A percentile compares a stretch with the other conserved stretches of the same genome.
These are phyloP conservation scores for Cephaloascus albidus DNA, from an alignment of 805 yeast genomes.

Conservation along the genomic window DNA sequence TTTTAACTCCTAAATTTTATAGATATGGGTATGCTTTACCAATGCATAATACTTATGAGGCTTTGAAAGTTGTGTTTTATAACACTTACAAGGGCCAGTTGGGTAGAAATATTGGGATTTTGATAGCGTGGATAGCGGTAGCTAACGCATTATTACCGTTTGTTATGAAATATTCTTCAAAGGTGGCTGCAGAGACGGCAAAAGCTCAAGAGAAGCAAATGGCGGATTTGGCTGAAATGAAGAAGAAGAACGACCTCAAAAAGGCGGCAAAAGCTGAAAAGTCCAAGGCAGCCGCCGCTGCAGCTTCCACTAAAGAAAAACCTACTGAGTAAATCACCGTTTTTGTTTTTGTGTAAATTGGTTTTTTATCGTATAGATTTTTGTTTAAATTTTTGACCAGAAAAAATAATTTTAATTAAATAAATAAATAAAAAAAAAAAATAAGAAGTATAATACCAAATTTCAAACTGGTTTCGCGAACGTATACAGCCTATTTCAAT, in stretches of 20 bases:
- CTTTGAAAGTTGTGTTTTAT: conserved; percentile 21
- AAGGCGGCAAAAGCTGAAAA: background rate
- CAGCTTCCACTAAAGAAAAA: too few relatives aligned
- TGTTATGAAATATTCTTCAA: conserved; percentile 3
- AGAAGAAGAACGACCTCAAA: background rate
- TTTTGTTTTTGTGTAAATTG: too few relatives aligned
- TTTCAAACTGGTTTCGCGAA: too few relatives aligned
- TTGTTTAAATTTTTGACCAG: too few relatives aligned
- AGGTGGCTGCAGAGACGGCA: conserved; percentile 1
- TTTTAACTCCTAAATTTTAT: conserved; percentile 18
- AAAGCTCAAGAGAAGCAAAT: conserved; percentile 2
- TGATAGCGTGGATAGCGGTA: conserved; percentile 18
- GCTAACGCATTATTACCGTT: conserved; percentile 7
- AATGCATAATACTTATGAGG: conserved; percentile 21
- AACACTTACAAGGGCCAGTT: conserved; percentile 21
- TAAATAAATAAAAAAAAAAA: too few relatives aligned
- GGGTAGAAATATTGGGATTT: conserved; percentile 19
- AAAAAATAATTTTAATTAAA: too few relatives aligned
- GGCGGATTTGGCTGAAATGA: conserved; percentile 1
- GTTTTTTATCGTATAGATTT: too few relatives aligned
- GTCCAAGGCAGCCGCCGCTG: too few relatives aligned
- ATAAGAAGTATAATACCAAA: too few relatives aligned
- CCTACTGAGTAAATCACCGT: too few relatives aligned
- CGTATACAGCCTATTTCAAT: too few relatives aligned
- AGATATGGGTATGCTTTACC: conserved; percentile 27